phyloP scores from a whole-genome alignment of 768 basidiomycete genomes.

The Rhizopogon vinicolor region DNA sequence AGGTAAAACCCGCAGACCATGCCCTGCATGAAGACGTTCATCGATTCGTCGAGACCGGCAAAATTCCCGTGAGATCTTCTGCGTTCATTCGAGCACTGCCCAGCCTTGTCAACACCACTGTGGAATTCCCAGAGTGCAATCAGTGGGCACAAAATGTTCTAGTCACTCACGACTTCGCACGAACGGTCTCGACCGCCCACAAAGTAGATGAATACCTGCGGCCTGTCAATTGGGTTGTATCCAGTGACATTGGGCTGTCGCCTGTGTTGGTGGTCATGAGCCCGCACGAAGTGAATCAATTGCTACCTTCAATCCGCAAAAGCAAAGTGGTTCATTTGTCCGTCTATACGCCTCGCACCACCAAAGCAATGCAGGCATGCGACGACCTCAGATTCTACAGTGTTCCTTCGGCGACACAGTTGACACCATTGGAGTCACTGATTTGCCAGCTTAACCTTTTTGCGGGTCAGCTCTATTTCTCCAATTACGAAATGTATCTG shows the following conservation, averaged over 20 bases:
- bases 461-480: slow-evolving; percentile 19
- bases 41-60: slow-evolving; percentile 24
- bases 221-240: slow-evolving; percentile 11
- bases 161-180: slow-evolving; percentile 12
- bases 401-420: slow-evolving; percentile 6
- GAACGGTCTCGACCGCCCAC: not conserved
- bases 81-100: slow-evolving; percentile 16
- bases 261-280: not conserved
- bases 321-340: slow-evolving; percentile 30
- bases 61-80: slow-evolving; percentile 8
- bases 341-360: slow-evolving; percentile 32
- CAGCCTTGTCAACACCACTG: slow-evolving; percentile 6
- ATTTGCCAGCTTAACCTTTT: slow-evolving; percentile 14
- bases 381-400: slow-evolving; percentile 36
- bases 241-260: not conserved
- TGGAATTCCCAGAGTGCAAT: slow-evolving; percentile 13
- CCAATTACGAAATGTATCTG: slow-evolving; percentile 9
- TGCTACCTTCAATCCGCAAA: slow-evolving; percentile 30
- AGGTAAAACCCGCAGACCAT: slow-evolving; percentile 18
- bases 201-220: slow-evolving; percentile 3
- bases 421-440: not conserved
- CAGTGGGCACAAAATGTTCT: slow-evolving; percentile 15
- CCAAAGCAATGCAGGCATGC: slow-evolving; percentile 24
- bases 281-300: slow-evolving; percentile 27
- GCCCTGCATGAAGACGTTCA: slow-evolving; percentile 16